Percentiles rank a stretch among this genome's conserved stretches.
These are phyloP conservation scores for Amanita pseudoporphyria DNA, from an alignment of 768 basidiomycete species.

Conservation along the genomic window DNA sequence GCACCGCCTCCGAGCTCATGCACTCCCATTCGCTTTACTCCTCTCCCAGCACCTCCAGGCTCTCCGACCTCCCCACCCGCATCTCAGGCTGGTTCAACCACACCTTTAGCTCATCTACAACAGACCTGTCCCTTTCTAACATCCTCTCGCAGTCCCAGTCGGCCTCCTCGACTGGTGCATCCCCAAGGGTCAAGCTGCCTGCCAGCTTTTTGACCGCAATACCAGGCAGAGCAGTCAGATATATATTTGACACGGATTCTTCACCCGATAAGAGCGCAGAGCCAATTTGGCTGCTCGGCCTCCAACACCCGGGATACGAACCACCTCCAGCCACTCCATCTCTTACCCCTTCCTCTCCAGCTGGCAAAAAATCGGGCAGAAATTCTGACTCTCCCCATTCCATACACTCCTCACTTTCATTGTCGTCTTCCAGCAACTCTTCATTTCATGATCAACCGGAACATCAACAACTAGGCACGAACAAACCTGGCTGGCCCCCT, in stretches of 20 bases:
- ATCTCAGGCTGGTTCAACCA: conserved; percentile 78
- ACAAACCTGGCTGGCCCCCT: conserved; percentile 60
- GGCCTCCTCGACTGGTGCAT: conserved; percentile 12
- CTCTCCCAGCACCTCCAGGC: conserved; percentile 40
- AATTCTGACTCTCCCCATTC: conserved; percentile 29
- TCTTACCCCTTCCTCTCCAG: background rate
- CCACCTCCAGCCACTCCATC: conserved; percentile 15
- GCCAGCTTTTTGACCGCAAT: conserved; percentile 55
- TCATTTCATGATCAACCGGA: conserved; percentile 4
- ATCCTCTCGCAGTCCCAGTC: conserved; percentile 38
- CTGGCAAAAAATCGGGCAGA: conserved; percentile 10
- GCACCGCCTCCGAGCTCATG: conserved; percentile 31
- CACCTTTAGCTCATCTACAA: conserved; percentile 62
- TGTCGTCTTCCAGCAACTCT: conserved; percentile 15
- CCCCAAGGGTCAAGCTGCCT: conserved; percentile 21
- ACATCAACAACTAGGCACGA: conserved; percentile 4
- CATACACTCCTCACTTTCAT: conserved; percentile 28
- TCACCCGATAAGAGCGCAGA: conserved; percentile 74
- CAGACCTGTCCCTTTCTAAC: conserved; percentile 59
- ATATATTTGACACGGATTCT: conserved; percentile 86
- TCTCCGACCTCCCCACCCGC: conserved; percentile 64
- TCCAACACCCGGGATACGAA: conserved; percentile 71
- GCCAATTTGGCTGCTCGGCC: conserved; percentile 85
- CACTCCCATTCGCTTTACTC: conserved; percentile 25
- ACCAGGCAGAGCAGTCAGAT: conserved; percentile 76